Conservation (phyloP, 192 early-diverging fungal species). For the Dissophora ornata region DNA sequence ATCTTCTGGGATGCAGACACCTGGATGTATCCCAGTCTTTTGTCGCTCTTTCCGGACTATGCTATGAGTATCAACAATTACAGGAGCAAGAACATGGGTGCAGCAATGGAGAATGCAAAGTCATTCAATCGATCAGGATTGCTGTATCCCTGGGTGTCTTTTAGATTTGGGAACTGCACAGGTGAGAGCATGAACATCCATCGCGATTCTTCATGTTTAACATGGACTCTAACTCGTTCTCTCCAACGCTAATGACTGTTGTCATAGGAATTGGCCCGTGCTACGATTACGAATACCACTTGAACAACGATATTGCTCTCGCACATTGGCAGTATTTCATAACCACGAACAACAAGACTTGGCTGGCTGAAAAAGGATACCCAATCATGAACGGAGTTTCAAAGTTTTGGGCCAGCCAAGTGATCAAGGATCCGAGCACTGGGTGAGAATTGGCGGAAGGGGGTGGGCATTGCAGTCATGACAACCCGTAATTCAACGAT, state of each 20-base stretch:
- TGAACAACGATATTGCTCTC: constrained; percentile 55
- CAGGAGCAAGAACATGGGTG: constrained; percentile 45
- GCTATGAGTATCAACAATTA: constrained; percentile 56
- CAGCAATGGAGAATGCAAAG: constrained; percentile 42
- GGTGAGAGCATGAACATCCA: constrained; percentile 19
- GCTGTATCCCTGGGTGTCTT: constrained; percentile 49
- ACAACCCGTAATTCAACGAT: too few relatives aligned
- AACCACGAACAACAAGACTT: constrained; percentile 35
- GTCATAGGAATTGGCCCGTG: constrained; percentile 51
- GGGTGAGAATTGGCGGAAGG: constrained; percentile 43
- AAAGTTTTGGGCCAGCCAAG: constrained; percentile 52
- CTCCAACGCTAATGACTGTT: neutral
- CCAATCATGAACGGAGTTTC: constrained; percentile 52
- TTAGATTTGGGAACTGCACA: constrained; percentile 48
- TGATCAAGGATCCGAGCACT: constrained; percentile 29
- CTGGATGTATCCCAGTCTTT: constrained; percentile 50
- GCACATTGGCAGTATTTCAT: constrained; percentile 53
- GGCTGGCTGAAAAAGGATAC: constrained; percentile 48
- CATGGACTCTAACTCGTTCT: neutral
- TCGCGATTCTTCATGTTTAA: too few relatives aligned
- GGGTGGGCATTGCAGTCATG: too few relatives aligned
- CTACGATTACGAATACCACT: constrained; percentile 54
- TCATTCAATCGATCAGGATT: constrained; percentile 38
- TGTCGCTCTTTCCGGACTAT: constrained; percentile 50
- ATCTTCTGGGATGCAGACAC: constrained; percentile 57